Evolutionary conservation across 495 filamentous ascomycete species (phyloP).

Genomic region (Lichenothelia convexa): DNA sequence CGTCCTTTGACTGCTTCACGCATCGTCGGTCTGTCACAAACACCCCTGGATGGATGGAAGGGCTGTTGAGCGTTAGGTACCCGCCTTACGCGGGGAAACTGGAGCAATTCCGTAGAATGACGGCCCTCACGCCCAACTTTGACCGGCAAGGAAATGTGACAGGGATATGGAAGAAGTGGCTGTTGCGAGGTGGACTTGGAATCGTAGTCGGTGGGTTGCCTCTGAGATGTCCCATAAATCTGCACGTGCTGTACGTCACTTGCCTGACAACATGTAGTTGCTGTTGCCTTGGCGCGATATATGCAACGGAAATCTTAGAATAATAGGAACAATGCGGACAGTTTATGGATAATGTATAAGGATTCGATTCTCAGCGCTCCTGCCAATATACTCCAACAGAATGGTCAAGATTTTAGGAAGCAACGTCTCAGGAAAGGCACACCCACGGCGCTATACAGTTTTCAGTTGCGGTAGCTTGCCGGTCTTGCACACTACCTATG

Average conservation of each 20-base stretch:
- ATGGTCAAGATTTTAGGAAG: too few relatives aligned
- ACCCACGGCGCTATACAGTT: too few relatives aligned
- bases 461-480: too few relatives aligned
- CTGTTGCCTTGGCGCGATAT: conserved; percentile 1
- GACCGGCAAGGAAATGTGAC: conserved; percentile 55
- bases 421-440: too few relatives aligned
- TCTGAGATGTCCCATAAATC: background rate
- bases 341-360: too few relatives aligned
- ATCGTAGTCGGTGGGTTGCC: conserved; percentile 1
- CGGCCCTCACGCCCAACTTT: conserved; percentile 51
- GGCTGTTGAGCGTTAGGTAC: conserved; percentile 57
- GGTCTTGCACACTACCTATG: too few relatives aligned
- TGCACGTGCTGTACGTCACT: background rate
- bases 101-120: conserved; percentile 36
- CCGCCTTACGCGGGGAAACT: conserved; percentile 56
- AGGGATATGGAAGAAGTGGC: background rate
- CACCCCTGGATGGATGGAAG: conserved; percentile 69
- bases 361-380: too few relatives aligned
- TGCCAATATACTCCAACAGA: too few relatives aligned
- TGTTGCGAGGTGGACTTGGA: conserved; percentile 3
- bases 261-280: conserved; percentile 1
- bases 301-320: conserved; percentile 2
- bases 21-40: conserved; percentile 55
- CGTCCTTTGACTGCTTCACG: conserved; percentile 71
- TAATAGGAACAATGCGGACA: too few relatives aligned